Base-by-base conservation (phyloP, 306 rosid species). In the Quillaja saponaria region DNA sequence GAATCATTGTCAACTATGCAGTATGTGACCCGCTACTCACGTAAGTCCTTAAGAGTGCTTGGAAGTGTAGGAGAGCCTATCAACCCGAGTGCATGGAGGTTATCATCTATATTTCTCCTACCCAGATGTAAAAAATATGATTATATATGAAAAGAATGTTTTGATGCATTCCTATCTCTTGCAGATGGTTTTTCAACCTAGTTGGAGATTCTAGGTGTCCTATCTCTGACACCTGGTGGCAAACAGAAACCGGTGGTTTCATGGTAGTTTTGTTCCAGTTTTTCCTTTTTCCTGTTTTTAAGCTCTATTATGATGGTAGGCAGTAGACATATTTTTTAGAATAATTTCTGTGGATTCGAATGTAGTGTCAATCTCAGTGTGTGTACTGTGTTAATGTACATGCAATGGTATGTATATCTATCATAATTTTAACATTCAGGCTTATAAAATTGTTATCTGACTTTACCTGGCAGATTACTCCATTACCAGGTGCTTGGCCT, bases 81-180 rank as follows among this genome's bases (percentile, higher is more conserved):
- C 72, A 94, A 94, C 80, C 99, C 99, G 62, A 89, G 99, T 78
- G 95, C 99, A 67, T 94, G 99, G 99, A 94, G 97, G 99, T 85
- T 67, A 50, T 47, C 44, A 62, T 34, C 34, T 31, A 54, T 14
- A 9, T 35, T 63, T 42, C 39, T 14, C 35, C 14, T 73, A 8
- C 20, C 64, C 58, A 55, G 19, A 56, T 62, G 49, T 7, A 8
- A n/a, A n/a, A 49, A 41, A 18, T 14, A 21, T 41, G 40, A 42
- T 42, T 44, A 25, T 49, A 16, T 20, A 41, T 44, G 8, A 44
- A 33, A 7, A n/a, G 12, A 13, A 20, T 38, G 69, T 35, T 41
- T 33, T 49, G 46, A 78, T 42, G 14, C 39, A 60, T 45, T n/a
- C 55, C 49, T 40, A 20, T 75, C 65, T 57, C 45, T 71, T 68